Base-by-base conservation (phyloP, 163 green algal species). In the Coccomyxa subellipsoidea region DNA sequence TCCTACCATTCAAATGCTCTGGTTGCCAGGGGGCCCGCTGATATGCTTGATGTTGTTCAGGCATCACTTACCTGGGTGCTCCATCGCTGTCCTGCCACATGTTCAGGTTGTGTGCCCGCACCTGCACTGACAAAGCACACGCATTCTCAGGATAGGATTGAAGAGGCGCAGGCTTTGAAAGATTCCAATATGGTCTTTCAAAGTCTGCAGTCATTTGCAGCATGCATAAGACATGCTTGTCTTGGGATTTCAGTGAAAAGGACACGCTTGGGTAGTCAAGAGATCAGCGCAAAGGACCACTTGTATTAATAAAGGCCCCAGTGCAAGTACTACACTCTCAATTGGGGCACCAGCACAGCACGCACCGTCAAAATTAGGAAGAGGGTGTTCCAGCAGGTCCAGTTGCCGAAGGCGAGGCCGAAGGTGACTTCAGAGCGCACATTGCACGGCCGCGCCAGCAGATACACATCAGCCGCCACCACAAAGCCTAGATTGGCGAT, bases 351-450 rank as follows among this genome's bases (percentile, higher is more conserved):
- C 10, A n/a, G 9, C 18, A 53, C 23, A 8, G 27, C 34, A 25
- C 71, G 40, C 29, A 77, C 71, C 34, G 32, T 40, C 15, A 77
- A 25, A 2, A 34, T 40, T 10, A 40, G 7, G 34, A 39, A 77
- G 32, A 77, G 71, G 27, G 71, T 77, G 71, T 77, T 77, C 71
- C 71, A 77, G 18, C 71, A 77, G 21, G 31, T 77, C 31, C 31
- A 77, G 34, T 47, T 39, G 34, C 18, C 71, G 27, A 77, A 77
- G 2, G 31, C 4, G 34, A 40, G 32, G n/a, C 9, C 4, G 21
- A 1, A 18, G 12, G 32, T 34, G 71, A 40, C 40, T 8, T 10
- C 9, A 31, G 18, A n/a, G 12, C 32, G 35, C 2, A 31, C 27
- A 7, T 29, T 10, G 71, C 71, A 77, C 9, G 34, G 34, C 32